Base-by-base conservation (phyloP, 129 eudicot species). In the Lactuca sativa region DNA sequence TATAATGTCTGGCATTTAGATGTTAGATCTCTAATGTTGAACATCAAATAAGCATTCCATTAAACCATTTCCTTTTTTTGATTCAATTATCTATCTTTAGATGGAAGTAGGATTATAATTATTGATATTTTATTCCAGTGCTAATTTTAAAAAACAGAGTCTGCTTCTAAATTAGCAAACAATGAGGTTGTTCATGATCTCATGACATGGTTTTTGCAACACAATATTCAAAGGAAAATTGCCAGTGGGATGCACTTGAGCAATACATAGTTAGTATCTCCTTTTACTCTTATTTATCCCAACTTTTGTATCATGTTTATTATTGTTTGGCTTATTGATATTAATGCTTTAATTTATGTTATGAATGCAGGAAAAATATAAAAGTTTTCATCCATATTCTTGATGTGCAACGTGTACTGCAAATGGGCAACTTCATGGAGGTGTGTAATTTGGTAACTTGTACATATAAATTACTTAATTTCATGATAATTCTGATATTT, bases 201-300 rank as follows among this genome's bases (percentile, higher is more conserved):
- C 52, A 48, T 78, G 88, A 85, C 44, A 81, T 63, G 34, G 83
- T 63, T 56, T 69, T 83, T 59, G 47, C 84, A 21, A 41, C 70
- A 34, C 84, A 81, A 38, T 82, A 84, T 30, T 74, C 71, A 51
- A 83, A n/a, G 37, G 88, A 92, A 75, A 91, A 76, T 67, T 79
- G 62, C 78, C 95, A 87, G 32, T 95, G 99, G 99, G 97, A 85
- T 71, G 83, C 92, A 55, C 93, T 95, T 72, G 97, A 90, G 66
- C 74, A 74, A 66, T 95, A 87, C 76, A 92, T 90, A 66, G 99
- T 95, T 57, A 36, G 97, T 95, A 74, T 31, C 65, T 74, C 62
- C 38, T 43, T 67, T 69, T 69, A 12, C 51, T 33, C 51, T 16
- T 58, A 16, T 7, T 18, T 16, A 43, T 43, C 12, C 49, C 13